Evolutionary conservation across 2,329 filamentous ascomycete genomes (phyloP), one percentile per base, ranked within the genome.

Genomic region (Diplodia corticola): DNA sequence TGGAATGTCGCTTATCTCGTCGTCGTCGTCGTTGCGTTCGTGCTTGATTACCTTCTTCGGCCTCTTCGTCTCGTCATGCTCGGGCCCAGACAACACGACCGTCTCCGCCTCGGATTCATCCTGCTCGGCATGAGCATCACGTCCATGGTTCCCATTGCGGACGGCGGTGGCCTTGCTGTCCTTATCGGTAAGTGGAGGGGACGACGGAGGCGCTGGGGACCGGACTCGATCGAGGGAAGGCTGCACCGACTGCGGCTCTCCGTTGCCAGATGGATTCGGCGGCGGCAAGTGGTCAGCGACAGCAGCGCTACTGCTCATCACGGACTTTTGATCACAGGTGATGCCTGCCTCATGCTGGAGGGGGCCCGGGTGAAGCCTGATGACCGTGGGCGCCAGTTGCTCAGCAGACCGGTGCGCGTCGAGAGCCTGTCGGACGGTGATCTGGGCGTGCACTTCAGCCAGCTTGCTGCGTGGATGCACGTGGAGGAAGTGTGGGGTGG

Each of bases 81-180:
- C 55, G 37, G 64, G 33, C 12, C 64, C 64, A n/a, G 75, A 78
- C 57, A 82, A 76, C 44, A 83, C 80, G 67, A 83, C 78, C 35
- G 82, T 83, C 73, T 83, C 82, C 61, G 81, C 82, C 73, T 84
- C 82, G 17, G 81, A 83, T 69, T 81, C 79, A 69, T 78, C 78
- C 63, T 77, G 74, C 37, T 79, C 76, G 30, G 48, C 37, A 22
- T 66, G 68, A 30, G 69, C 64, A 64, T 49, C 61, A n/a, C 63
- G 66, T 50, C 70, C 54, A 26, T 59, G 65, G 66, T 64, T 65
- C 35, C 60, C 61, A 55, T 69, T 66, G 33, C 63, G 57, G 17
- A 40, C 12, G 65, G 30, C 20, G 5, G 50, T 13, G 17, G 28
- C 57, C 28, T 65, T 57, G 59, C 46, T 50, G 54, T 60, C 63